Conservation (phyloP, 805 yeast species). For the Tetrapisispora taiwanensis region DNA sequence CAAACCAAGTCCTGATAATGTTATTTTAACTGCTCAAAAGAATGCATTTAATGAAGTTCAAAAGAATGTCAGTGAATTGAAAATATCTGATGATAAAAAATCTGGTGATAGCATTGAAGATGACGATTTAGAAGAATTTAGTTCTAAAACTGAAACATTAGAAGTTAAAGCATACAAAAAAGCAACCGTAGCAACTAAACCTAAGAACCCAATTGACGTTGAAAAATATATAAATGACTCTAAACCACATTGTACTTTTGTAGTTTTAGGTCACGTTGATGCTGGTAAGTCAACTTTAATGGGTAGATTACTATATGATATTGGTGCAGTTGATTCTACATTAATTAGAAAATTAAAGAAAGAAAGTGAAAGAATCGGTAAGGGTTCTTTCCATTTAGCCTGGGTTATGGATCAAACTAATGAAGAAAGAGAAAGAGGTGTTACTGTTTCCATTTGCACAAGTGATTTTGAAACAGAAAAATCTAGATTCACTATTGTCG, state of each 20-base stretch:
- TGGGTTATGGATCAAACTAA: conserved; percentile 99
- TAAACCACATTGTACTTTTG: conserved; percentile 90
- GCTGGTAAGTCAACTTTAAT: conserved; percentile 99
- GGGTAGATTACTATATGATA: conserved; percentile 83
- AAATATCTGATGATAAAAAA: conserved; percentile 14
- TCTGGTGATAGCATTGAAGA: conserved; percentile 20
- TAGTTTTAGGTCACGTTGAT: conserved; percentile 98
- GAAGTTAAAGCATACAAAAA: conserved; percentile 17
- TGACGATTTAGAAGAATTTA: conserved; percentile 8
- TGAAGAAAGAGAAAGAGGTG: conserved; percentile 97
- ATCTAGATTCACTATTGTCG: conserved; percentile 91
- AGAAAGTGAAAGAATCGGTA: conserved; percentile 96
- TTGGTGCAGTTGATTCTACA: conserved; percentile 94
- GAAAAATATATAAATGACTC: conserved; percentile 77
- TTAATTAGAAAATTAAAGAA: conserved; percentile 92
- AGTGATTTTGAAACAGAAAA: conserved; percentile 91
- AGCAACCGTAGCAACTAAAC: conserved; percentile 23
- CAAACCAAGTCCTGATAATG: conserved; percentile 79
- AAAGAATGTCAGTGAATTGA: conserved; percentile 4
- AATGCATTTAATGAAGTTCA: conserved; percentile 30
- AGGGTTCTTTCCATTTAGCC: conserved; percentile 97
- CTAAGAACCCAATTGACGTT: conserved; percentile 41
- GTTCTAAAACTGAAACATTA: conserved; percentile 20
- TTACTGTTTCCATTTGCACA: conserved; percentile 96
- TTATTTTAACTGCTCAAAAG: conserved; percentile 48